Evolutionary conservation across 2,329 filamentous ascomycete species (phyloP).

Genomic region (Diaporthe destruens): DNA sequence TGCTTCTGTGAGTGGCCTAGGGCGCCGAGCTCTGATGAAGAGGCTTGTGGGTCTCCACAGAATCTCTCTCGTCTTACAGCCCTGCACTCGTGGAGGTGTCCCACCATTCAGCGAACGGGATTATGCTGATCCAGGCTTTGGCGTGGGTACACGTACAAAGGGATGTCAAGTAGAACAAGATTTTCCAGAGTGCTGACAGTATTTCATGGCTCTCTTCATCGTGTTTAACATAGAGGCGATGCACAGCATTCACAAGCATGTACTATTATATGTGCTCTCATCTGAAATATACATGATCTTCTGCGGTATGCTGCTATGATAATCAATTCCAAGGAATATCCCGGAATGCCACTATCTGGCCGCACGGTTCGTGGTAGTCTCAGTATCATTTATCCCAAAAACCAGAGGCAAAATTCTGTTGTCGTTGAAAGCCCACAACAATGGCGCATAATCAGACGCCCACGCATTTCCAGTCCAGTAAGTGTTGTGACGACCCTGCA

Average conservation of each 20-base stretch:
- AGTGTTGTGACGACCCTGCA: slow-evolving; percentile 10
- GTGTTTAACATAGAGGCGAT: neutral
- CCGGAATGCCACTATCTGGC: neutral
- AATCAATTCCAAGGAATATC: rapidly evolving
- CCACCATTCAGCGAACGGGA: slow-evolving; percentile 14
- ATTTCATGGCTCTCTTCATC: neutral
- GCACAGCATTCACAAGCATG: neutral
- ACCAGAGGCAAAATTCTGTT: slow-evolving; percentile 10
- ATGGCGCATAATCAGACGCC: slow-evolving; percentile 14
- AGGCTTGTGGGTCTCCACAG: slow-evolving; percentile 8
- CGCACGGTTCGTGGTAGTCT: too few relatives aligned
- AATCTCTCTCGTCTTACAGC: neutral
- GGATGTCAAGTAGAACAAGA: too few relatives aligned
- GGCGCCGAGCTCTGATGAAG: slow-evolving; percentile 13
- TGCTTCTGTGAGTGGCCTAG: neutral
- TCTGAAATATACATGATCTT: slow-evolving; percentile 17
- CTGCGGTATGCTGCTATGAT: neutral
- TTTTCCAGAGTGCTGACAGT: neutral
- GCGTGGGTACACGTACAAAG: neutral
- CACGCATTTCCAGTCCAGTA: slow-evolving; percentile 25
- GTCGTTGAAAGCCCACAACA: slow-evolving; percentile 13
- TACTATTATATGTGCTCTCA: neutral
- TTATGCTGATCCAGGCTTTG: neutral
- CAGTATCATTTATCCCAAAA: neutral
- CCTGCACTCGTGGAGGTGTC: neutral